Evolutionary conservation across 1,139 yeast genomes (phyloP).

Genomic region (Pichia sp.): DNA sequence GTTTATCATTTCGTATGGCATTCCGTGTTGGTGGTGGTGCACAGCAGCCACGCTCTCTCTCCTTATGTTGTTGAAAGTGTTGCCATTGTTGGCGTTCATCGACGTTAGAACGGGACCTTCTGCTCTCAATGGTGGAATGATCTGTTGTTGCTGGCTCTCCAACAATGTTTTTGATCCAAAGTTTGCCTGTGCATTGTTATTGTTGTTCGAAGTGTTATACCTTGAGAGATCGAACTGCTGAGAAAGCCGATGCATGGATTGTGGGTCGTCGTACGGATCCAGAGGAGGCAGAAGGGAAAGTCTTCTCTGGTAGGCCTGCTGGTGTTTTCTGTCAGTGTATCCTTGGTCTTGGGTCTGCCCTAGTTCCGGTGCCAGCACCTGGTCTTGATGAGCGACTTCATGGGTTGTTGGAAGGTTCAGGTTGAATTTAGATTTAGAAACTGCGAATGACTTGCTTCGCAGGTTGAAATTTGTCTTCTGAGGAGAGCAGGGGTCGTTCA

Average conservation of each 20-base stretch:
- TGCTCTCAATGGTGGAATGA: constrained; percentile 41
- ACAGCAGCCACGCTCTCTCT: constrained; percentile 41
- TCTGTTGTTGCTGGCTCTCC: constrained; percentile 22
- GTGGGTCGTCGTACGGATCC: not conserved
- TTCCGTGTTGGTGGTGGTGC: constrained; percentile 17
- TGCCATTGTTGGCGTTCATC: constrained; percentile 33
- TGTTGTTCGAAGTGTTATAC: constrained; percentile 3
- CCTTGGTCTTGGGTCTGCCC: not conserved
- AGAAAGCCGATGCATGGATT: not conserved
- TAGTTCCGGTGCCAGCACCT: not conserved
- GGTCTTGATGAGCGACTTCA: constrained; percentile 35
- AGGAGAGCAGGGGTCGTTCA: not conserved
- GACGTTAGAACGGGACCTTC: constrained; percentile 43
- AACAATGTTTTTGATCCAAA: not conserved
- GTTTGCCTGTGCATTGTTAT: not conserved
- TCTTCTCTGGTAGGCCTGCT: not conserved
- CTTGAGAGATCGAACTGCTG: not conserved
- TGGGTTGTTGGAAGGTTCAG: constrained; percentile 46
- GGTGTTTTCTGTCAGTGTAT: not conserved
- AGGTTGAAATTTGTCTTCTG: not conserved
- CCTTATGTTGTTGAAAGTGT: constrained; percentile 30
- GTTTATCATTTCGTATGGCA: not conserved
- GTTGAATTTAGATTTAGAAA: constrained; percentile 21
- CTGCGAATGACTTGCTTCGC: constrained; percentile 17
- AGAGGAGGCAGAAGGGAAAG: constrained; percentile 1